Percentiles rank a stretch among this genome's conserved stretches.
Evolutionary conservation across 306 rosid species (phyloP).

Genomic region (Alnus glutinosa): DNA sequence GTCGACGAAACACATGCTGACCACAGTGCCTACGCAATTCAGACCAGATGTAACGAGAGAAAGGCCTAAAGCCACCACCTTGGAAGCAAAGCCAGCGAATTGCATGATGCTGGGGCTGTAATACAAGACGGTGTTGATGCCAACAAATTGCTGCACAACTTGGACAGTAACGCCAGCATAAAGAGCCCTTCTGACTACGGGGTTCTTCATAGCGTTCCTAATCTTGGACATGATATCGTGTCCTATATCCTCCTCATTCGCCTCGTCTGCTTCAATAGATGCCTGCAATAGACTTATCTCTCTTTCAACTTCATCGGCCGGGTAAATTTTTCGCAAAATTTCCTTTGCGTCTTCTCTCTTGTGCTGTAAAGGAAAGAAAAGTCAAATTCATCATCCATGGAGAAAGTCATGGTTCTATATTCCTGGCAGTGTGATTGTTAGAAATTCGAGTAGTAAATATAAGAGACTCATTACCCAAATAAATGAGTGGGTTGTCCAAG

Average conservation of each 20-base stretch:
- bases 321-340: constrained; percentile 53
- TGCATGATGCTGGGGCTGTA: constrained; percentile 92
- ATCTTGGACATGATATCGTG: constrained; percentile 42
- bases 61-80: constrained; percentile 70
- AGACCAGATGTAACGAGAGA: constrained; percentile 79
- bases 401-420: too few relatives aligned
- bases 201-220: constrained; percentile 41
- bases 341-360: constrained; percentile 57
- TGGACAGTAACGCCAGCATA: constrained; percentile 72
- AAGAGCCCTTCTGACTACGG: constrained; percentile 68
- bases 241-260: constrained; percentile 47
- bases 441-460: too few relatives aligned
- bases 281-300: constrained; percentile 61
- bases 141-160: constrained; percentile 82
- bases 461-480: too few relatives aligned
- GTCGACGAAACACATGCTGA: constrained; percentile 66
- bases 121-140: constrained; percentile 87
- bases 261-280: constrained; percentile 58
- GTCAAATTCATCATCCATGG: too few relatives aligned
- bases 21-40: constrained; percentile 60
- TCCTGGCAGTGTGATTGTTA: too few relatives aligned
- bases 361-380: constrained; percentile 36
- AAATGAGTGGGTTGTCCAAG: too few relatives aligned
- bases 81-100: constrained; percentile 79
- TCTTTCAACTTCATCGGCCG: constrained; percentile 50